A percentile compares a stretch with the other conserved stretches of the same genome.
phyloP scores from a whole-genome alignment of 208 protist genomes.

The Tritrichomonas foetus region DNA sequence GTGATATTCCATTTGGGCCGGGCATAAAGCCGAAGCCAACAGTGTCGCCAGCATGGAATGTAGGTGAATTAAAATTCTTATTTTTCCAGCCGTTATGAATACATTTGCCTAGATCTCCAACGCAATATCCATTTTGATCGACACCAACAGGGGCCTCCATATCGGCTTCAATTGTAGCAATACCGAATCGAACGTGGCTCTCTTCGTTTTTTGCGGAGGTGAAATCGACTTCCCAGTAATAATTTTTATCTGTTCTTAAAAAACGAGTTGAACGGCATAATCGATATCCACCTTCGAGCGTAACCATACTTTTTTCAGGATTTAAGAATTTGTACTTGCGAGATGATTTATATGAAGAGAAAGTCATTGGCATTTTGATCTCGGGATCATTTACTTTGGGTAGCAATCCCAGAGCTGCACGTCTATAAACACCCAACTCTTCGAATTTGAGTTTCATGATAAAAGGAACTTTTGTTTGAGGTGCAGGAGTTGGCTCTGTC shows the following conservation, averaged over 20 bases:
- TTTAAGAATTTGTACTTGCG: neutral
- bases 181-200: neutral
- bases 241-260: neutral
- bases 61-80: neutral
- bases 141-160: neutral
- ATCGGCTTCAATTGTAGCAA: neutral
- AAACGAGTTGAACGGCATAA: neutral
- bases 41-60: neutral
- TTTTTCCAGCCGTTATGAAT: neutral
- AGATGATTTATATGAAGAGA: neutral
- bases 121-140: neutral
- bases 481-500: too few species aligned
- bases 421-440: neutral
- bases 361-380: neutral
- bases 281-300: neutral
- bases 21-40: neutral
- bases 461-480: too few species aligned
- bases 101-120: neutral
- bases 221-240: neutral
- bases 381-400: conserved; percentile 33
- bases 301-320: neutral
- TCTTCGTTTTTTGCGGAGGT: neutral
- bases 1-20: neutral
- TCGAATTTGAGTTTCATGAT: conserved; percentile 23
- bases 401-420: neutral